Evolutionary conservation across 257 asterid genomes (phyloP), one percentile per base, ranked within the genome.

Genomic region (Ilex asprella): DNA sequence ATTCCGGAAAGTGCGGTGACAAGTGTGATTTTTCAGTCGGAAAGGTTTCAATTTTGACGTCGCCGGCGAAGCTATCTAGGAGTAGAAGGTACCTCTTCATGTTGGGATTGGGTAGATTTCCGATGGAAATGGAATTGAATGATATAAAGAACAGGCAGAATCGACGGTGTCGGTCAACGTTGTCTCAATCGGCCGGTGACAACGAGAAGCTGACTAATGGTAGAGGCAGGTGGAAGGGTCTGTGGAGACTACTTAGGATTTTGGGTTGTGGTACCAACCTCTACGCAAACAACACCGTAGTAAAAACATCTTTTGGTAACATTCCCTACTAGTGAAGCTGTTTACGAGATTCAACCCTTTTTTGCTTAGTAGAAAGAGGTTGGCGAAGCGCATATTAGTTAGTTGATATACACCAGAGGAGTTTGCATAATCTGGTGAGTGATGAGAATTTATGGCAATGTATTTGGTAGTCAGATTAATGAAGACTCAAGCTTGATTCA

Each of bases 131-230:
- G 74, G 82, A 82, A 41, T 31, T 89, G 71, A 81, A 66, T 65
- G 91, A 84, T 41, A 68, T 86, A 29, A 88, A 77, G 79, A 76
- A 14, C 53, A 75, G 96, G 67, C 89, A 72, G 66, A 46, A 2
- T 2, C 73, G 84, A 69, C 82, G 83, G n/a, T 76, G 77, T 59
- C 77, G 67, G 16, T 31, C 16, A 63, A 58, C 76, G 27, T 39
- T 72, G 0, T 32, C 67, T 1, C 67, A 75, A 44, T 52, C 66
- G 57, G 70, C 61, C 31, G 56, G 27, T 59, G 56, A 53, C 3
- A 67, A 73, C 3, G 57, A 61, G 27, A 30, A 63, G 62, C 55
- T 13, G 2, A 43, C 27, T 27, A 71, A 32, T 67, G 31, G 60
- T 41, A 59, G 60, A 39, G 70, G 16, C 39, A 30, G 31, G 2